phyloP scores from a whole-genome alignment of 1,284 basidiomycete genomes.

The Ustilago bromivora region DNA sequence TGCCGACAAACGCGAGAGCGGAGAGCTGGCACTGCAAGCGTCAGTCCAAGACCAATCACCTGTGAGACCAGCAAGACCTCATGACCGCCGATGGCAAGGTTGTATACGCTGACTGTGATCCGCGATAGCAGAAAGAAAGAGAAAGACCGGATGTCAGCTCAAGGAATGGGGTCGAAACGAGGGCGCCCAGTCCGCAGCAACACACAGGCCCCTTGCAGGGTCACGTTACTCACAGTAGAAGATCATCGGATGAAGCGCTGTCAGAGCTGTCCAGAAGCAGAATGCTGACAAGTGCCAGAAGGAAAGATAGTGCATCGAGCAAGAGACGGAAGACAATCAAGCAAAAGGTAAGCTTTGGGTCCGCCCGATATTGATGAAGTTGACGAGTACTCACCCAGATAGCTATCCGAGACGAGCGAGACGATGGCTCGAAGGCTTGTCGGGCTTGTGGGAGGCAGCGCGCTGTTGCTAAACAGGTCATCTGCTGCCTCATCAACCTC shows the following conservation, averaged over 20 bases:
- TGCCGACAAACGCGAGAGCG: slow-evolving; percentile 22
- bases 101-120: slow-evolving; percentile 60
- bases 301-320: neutral
- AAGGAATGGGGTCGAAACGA: neutral
- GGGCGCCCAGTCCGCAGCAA: neutral
- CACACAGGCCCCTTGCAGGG: neutral
- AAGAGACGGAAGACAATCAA: neutral
- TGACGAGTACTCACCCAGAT: slow-evolving; percentile 36
- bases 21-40: slow-evolving; percentile 39
- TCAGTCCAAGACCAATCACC: slow-evolving; percentile 46
- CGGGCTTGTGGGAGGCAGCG: slow-evolving; percentile 10
- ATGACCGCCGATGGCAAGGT: slow-evolving; percentile 62
- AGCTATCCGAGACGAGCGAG: slow-evolving; percentile 48
- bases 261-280: slow-evolving; percentile 88
- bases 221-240: slow-evolving; percentile 78
- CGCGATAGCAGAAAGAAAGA: neutral
- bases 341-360: neutral
- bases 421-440: slow-evolving; percentile 41
- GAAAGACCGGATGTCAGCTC: neutral
- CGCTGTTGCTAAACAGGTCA: neutral
- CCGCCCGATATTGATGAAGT: neutral
- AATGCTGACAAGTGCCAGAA: slow-evolving; percentile 75
- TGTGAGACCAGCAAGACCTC: slow-evolving; percentile 62
- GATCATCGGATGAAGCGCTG: slow-evolving; percentile 82
- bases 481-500: slow-evolving; percentile 7